Evolutionary conservation across 345 rosid genomes (phyloP).

Genomic region (Corymbia maculata): DNA sequence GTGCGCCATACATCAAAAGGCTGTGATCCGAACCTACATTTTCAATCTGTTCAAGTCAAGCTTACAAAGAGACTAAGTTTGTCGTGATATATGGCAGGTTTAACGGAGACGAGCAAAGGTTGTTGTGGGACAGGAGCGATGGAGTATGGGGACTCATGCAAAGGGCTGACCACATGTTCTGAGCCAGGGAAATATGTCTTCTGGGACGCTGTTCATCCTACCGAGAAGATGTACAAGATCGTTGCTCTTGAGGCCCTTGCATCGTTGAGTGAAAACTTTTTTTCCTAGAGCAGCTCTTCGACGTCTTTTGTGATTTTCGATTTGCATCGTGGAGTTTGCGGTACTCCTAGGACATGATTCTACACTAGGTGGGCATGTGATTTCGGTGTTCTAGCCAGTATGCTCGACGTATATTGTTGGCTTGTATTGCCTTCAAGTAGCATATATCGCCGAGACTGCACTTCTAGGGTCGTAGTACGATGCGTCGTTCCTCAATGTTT

Average conservation of each 20-base stretch:
- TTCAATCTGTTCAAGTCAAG: neutral
- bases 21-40: neutral
- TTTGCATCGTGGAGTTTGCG: neutral
- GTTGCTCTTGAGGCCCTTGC: constrained; percentile 36
- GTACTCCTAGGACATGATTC: neutral
- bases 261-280: constrained; percentile 8
- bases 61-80: neutral
- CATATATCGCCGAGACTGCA: neutral
- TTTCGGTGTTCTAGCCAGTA: neutral
- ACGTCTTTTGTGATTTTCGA: neutral
- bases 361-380: neutral
- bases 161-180: constrained; percentile 43
- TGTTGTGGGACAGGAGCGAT: constrained; percentile 74
- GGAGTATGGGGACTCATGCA: constrained; percentile 69
- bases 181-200: constrained; percentile 56
- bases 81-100: constrained; percentile 21
- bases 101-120: constrained; percentile 44
- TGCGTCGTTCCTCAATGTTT: neutral
- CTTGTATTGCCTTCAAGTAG: neutral
- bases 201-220: constrained; percentile 91
- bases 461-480: neutral
- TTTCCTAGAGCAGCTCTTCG: neutral
- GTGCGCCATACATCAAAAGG: neutral
- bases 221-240: constrained; percentile 63
- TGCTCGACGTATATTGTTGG: neutral